These are phyloP conservation scores for Penicillium sp. DNA, from an alignment of 2,329 filamentous ascomycete genomes.

Conservation along the genomic window DNA sequence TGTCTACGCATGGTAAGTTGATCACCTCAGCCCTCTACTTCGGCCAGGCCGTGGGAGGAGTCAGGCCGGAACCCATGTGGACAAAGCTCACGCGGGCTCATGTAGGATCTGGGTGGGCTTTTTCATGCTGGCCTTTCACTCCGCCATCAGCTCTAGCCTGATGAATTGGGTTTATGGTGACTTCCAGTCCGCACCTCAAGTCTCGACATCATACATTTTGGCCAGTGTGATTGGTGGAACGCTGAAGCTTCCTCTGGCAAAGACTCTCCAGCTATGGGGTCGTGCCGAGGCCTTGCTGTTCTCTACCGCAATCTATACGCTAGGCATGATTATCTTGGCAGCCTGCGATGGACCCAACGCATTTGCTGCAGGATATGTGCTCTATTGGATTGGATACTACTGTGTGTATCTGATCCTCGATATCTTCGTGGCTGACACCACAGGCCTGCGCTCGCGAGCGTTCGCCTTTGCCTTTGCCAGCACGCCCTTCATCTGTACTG, in stretches of 20 bases:
- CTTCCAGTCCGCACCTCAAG: conserved; percentile 48
- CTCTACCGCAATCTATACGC: conserved; percentile 43
- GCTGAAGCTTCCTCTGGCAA: conserved; percentile 56
- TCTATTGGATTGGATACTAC: conserved; percentile 55
- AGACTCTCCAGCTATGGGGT: conserved; percentile 58
- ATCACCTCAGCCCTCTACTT: no score
- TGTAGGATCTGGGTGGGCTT: conserved; percentile 43
- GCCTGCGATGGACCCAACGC: conserved; percentile 54
- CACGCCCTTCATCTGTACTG: conserved; percentile 59
- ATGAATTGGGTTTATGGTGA: conserved; percentile 47
- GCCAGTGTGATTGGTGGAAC: conserved; percentile 53
- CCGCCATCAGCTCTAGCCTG: conserved; percentile 38
- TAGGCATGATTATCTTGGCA: conserved; percentile 57
- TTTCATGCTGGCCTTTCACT: conserved; percentile 43
- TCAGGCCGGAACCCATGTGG: no score
- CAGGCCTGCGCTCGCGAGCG: conserved; percentile 53
- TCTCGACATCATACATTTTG: conserved; percentile 49
- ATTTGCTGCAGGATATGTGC: conserved; percentile 58
- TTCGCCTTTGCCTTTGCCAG: conserved; percentile 55
- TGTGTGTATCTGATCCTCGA: conserved; percentile 52
- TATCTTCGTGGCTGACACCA: conserved; percentile 59
- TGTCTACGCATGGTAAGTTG: conserved; percentile 32
- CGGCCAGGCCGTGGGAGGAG: no score
- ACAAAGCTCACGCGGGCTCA: background rate
- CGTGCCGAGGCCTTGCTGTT: conserved; percentile 54